Conservation (phyloP, 768 basidiomycete genomes). For the Leccinum variicolor region DNA sequence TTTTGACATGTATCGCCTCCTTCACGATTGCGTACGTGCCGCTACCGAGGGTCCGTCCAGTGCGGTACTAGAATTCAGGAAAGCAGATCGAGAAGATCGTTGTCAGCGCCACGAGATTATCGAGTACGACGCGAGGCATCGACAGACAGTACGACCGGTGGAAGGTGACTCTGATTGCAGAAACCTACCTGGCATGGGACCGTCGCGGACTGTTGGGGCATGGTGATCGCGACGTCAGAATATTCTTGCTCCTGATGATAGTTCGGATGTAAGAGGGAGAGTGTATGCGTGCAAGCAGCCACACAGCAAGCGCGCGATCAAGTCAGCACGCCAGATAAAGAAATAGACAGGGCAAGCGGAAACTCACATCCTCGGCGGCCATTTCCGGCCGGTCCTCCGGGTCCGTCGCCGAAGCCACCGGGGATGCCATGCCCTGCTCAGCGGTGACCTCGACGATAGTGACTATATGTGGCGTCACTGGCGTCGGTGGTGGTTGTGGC, state of each 20-base stretch:
- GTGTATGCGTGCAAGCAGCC: slow-evolving; percentile 15
- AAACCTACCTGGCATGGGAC: slow-evolving; percentile 46
- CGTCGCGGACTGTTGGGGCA: slow-evolving; percentile 34
- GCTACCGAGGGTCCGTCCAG: slow-evolving; percentile 83
- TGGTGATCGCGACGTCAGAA: slow-evolving; percentile 11
- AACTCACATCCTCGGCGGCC: slow-evolving; percentile 8
- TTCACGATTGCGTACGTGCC: slow-evolving; percentile 96
- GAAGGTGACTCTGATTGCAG: not conserved
- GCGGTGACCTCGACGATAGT: slow-evolving; percentile 4
- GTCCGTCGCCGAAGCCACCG: slow-evolving; percentile 16
- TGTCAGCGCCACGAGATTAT: slow-evolving; percentile 7
- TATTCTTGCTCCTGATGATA: slow-evolving; percentile 14
- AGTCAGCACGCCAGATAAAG: slow-evolving; percentile 1
- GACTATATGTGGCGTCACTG: slow-evolving; percentile 21
- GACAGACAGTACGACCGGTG: not conserved
- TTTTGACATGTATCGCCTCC: slow-evolving; percentile 93
- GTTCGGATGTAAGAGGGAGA: slow-evolving; percentile 3
- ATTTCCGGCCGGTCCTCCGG: slow-evolving; percentile 28
- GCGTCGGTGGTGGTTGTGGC: slow-evolving; percentile 28
- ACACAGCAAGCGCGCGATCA: slow-evolving; percentile 19
- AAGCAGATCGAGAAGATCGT: not conserved
- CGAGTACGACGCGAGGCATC: slow-evolving; percentile 4
- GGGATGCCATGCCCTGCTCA: slow-evolving; percentile 23
- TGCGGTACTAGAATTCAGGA: slow-evolving; percentile 60
- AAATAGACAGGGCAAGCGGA: not conserved